These are phyloP conservation scores for Rhodotorula sp. DNA, from an alignment of 1,284 basidiomycete species.

Conservation along the genomic window DNA sequence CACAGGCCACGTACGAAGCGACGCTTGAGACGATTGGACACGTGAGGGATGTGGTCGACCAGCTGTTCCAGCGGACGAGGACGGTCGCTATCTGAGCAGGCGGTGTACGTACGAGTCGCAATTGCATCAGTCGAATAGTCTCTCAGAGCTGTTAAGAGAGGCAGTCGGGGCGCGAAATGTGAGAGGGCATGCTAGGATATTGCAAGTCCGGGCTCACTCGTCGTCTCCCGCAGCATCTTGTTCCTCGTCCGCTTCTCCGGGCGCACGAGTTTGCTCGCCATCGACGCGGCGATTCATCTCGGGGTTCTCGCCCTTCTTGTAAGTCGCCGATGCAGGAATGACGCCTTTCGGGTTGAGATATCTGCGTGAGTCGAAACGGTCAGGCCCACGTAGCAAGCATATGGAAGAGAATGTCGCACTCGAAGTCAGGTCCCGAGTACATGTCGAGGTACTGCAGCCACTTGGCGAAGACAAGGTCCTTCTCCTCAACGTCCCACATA, in stretches of 20 bases:
- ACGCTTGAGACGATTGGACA: slow-evolving; percentile 86
- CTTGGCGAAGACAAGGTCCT: slow-evolving; percentile 58
- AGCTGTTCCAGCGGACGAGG: slow-evolving; percentile 65
- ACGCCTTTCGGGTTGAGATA: slow-evolving; percentile 51
- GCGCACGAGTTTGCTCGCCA: background rate
- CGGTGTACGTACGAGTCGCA: background rate
- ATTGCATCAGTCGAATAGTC: background rate
- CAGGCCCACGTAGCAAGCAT: background rate
- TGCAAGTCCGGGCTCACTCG: slow-evolving; percentile 1
- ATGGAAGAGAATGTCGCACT: slow-evolving; percentile 18
- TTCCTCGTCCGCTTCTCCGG: slow-evolving; percentile 1
- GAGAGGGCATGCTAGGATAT: no score
- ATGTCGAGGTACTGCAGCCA: slow-evolving; percentile 51
- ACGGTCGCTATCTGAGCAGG: slow-evolving; percentile 20
- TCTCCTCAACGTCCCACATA: slow-evolving; percentile 79
- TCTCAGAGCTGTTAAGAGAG: background rate
- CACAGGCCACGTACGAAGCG: slow-evolving; percentile 76
- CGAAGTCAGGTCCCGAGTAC: slow-evolving; percentile 43
- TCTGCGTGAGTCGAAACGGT: background rate
- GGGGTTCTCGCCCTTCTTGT: slow-evolving; percentile 36
- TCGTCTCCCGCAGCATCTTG: slow-evolving; percentile 21
- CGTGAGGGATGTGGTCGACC: slow-evolving; percentile 86
- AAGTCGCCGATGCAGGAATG: slow-evolving; percentile 48
- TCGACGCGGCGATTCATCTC: slow-evolving; percentile 8
- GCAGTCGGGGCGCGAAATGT: no score